Percentiles rank a stretch among this genome's conserved stretches.
Conservation (phyloP, 164 flowering plant species). For the Umbellularia californica region DNA sequence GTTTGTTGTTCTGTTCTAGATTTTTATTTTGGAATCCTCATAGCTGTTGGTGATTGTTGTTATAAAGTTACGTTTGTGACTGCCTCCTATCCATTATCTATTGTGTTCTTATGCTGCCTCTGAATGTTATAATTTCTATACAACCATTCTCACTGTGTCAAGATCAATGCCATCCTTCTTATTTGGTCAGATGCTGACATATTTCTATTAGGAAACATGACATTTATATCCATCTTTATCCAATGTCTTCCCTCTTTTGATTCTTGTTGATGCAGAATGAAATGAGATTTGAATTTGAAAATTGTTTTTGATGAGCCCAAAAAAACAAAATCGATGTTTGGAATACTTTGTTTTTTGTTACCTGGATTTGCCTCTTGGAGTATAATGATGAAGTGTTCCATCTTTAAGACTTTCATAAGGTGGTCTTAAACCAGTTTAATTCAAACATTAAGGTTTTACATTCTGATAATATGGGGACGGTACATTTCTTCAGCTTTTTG, state of each 20-base stretch:
- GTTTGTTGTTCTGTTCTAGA: slow-evolving; percentile 28
- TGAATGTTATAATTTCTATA: too few relatives aligned
- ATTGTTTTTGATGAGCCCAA: background rate
- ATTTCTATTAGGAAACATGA: background rate
- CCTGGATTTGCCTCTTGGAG: too few relatives aligned
- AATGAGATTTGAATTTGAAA: background rate
- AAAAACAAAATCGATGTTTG: background rate
- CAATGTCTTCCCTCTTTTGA: background rate
- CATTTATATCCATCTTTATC: background rate
- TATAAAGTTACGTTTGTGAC: background rate
- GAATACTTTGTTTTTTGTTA: background rate
- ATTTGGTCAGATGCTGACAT: background rate
- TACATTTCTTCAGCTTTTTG: too few relatives aligned
- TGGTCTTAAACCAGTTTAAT: too few relatives aligned
- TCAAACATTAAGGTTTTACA: too few relatives aligned
- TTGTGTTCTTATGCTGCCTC: background rate
- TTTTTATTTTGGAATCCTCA: background rate
- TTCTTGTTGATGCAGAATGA: background rate
- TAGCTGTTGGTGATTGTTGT: background rate
- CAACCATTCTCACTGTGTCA: background rate
- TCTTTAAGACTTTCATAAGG: too few relatives aligned
- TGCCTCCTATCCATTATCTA: background rate
- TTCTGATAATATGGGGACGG: too few relatives aligned
- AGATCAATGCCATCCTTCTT: background rate
- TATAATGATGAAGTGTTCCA: too few relatives aligned